A percentile compares a stretch with the other conserved stretches of the same genome.
These are phyloP conservation scores for Colletotrichum brevisporum DNA, from an alignment of 2,329 filamentous ascomycete genomes.

Conservation along the genomic window DNA sequence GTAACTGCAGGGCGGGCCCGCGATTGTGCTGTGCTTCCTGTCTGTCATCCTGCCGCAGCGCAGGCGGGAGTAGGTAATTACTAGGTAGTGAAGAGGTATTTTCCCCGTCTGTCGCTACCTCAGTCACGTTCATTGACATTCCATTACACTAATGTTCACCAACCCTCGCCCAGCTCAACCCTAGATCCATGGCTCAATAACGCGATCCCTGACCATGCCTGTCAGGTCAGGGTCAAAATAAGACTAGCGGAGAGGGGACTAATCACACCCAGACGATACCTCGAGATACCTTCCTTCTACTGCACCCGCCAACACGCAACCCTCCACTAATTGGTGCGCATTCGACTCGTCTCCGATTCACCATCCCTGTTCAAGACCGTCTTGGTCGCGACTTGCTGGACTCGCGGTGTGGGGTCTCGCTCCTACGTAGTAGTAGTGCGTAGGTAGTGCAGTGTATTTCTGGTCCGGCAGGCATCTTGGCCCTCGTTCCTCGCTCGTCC, in stretches of 20 bases:
- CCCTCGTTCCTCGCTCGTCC: slow-evolving; percentile 27
- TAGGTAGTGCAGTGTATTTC: neutral
- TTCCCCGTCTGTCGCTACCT: slow-evolving; percentile 17
- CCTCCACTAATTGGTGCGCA: slow-evolving; percentile 39
- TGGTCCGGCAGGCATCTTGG: slow-evolving; percentile 30
- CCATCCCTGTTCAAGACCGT: slow-evolving; percentile 32
- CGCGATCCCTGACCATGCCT: slow-evolving; percentile 30
- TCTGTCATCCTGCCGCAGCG: slow-evolving; percentile 15
- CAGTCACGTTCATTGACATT: slow-evolving; percentile 11
- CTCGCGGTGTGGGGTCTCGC: slow-evolving; percentile 22
- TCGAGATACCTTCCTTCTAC: slow-evolving; percentile 25
- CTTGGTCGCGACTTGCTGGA: slow-evolving; percentile 6
- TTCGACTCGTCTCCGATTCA: slow-evolving; percentile 36
- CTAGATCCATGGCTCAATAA: slow-evolving; percentile 34
- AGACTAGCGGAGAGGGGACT: slow-evolving; percentile 19
- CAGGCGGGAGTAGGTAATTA: slow-evolving; percentile 2
- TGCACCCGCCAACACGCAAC: slow-evolving; percentile 26
- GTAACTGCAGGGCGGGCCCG: slow-evolving; percentile 24
- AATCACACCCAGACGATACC: slow-evolving; percentile 12
- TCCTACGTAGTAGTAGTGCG: neutral
- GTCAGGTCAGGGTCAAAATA: slow-evolving; percentile 7
- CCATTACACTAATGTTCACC: slow-evolving; percentile 4
- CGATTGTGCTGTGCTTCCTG: slow-evolving; percentile 19
- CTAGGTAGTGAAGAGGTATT: neutral
- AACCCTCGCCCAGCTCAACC: slow-evolving; percentile 11